Conservation (phyloP, 257 asterid genomes). For the Penstemon newberryi region DNA sequence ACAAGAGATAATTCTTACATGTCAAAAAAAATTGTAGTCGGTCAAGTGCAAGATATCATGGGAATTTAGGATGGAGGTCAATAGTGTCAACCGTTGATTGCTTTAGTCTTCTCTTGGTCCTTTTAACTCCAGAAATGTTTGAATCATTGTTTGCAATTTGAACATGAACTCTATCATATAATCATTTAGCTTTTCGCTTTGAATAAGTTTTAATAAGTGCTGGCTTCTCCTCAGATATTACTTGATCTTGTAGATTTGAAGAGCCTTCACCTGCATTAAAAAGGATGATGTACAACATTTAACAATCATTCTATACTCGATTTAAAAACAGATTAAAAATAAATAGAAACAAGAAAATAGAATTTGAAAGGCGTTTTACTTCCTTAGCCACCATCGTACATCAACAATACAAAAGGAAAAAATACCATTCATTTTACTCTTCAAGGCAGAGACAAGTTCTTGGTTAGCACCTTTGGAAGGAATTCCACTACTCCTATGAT, state of each 20-base stretch:
- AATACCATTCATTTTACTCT: conserved; percentile 55
- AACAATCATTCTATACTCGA: conserved; percentile 11
- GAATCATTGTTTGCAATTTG: conserved; percentile 19
- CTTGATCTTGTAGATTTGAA: conserved; percentile 29
- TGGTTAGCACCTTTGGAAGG: conserved; percentile 57
- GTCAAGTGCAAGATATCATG: too few relatives aligned
- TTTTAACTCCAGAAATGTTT: conserved; percentile 36
- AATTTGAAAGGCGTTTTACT: conserved; percentile 1
- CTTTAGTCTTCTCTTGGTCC: conserved; percentile 41
- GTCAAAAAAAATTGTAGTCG: too few relatives aligned
- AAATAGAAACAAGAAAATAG: not conserved
- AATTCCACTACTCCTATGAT: conserved; percentile 51
- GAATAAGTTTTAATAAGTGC: conserved; percentile 27
- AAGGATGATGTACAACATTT: not conserved
- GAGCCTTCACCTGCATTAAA: conserved; percentile 38
- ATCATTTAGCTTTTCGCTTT: conserved; percentile 40
- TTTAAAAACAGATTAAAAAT: conserved; percentile 1
- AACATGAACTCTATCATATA: conserved; percentile 29
- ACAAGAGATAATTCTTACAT: too few relatives aligned
- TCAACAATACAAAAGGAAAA: conserved; percentile 9
- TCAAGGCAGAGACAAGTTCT: conserved; percentile 56
- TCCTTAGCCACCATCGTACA: not conserved
- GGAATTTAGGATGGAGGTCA: conserved; percentile 15
- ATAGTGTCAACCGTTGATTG: conserved; percentile 31
- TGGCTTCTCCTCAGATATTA: conserved; percentile 31